Evolutionary conservation across 1,139 yeast species (phyloP), one percentile per base, ranked within the genome.

Genomic region (Pichia sp.): DNA sequence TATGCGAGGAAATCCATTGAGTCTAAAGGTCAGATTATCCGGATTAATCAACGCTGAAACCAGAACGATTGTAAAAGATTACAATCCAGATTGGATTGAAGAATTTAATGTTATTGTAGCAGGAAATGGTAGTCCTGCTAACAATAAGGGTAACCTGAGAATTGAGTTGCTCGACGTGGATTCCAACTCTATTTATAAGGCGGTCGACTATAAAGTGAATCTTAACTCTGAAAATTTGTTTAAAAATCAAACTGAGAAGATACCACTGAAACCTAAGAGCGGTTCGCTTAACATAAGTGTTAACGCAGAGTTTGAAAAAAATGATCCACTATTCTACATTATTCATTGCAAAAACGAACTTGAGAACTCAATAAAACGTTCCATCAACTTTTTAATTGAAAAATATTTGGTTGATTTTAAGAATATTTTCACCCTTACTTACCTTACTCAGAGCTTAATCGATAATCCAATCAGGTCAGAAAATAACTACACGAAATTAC

Each of bases 61-160:
- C 0, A 77, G 90, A 63, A 78, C 85, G 0, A 74, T 87, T 8
- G 75, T 76, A 47, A 81, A 80, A 54, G 81, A 84, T 5, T 71
- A 80, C 40, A 84, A 84, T 62, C 97, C 98, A 0, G 82, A 79
- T 29, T 93, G 96, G 96, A 89, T 89, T 64, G 97, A 93, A 72
- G 97, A 90, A 65, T 70, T 87, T 42, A 64, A 64, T 50, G 54
- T 59, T 11, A 45, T 51, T 10, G 49, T 54, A 3, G 8, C 42
- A 4, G 43, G 41, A n/a, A 49, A 45, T 10, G 10, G 10, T 13
- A n/a, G 32, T 34, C 29, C 32, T 15, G 44, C 15, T 38, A 40
- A 13, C 1, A 11, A 10, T 5, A 43, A 32, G 23, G 45, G 46
- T 5, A 42, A 47, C 41, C 48, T 57, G 55, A 50, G 56, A 36